Percentiles rank a stretch among this genome's conserved stretches.
Evolutionary conservation across 73 alveolate genomes (phyloP).

Genomic region (Paramecium biaurelia): DNA sequence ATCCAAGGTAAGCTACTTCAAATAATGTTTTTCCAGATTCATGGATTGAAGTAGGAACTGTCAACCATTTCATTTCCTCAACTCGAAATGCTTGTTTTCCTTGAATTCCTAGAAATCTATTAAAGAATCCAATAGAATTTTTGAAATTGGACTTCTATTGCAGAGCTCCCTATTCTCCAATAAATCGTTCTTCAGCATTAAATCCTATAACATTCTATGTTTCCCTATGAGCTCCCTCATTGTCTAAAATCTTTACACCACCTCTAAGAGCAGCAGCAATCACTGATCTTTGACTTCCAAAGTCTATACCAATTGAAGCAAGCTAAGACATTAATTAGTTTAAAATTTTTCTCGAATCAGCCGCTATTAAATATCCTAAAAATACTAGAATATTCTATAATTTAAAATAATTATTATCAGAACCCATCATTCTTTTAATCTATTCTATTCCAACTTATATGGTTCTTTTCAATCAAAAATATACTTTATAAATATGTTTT

Average conservation of each 20-base stretch:
- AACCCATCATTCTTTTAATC: background rate
- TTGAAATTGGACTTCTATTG: constrained; percentile 73
- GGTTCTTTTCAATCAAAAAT: background rate
- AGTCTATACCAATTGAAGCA: constrained; percentile 84
- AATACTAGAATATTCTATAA: constrained; percentile 4
- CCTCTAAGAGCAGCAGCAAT: constrained; percentile 85
- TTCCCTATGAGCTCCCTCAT: constrained; percentile 78
- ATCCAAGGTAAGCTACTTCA: constrained; percentile 76
- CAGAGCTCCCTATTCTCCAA: constrained; percentile 79
- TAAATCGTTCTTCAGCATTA: constrained; percentile 75
- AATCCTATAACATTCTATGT: constrained; percentile 82
- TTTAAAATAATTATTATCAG: background rate
- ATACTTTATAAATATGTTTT: background rate
- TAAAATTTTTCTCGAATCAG: background rate
- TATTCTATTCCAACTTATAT: background rate
- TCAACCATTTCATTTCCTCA: constrained; percentile 78
- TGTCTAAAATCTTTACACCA: constrained; percentile 81
- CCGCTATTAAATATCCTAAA: background rate
- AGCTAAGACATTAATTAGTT: constrained; percentile 43
- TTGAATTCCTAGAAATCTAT: constrained; percentile 76
- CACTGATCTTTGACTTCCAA: constrained; percentile 82
- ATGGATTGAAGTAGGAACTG: constrained; percentile 63
- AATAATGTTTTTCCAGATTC: constrained; percentile 70
- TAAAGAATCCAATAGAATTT: constrained; percentile 71
- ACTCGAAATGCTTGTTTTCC: constrained; percentile 71